Evolutionary conservation across 2,329 filamentous ascomycete genomes (phyloP).

Genomic region (Colletotrichum spinosum): DNA sequence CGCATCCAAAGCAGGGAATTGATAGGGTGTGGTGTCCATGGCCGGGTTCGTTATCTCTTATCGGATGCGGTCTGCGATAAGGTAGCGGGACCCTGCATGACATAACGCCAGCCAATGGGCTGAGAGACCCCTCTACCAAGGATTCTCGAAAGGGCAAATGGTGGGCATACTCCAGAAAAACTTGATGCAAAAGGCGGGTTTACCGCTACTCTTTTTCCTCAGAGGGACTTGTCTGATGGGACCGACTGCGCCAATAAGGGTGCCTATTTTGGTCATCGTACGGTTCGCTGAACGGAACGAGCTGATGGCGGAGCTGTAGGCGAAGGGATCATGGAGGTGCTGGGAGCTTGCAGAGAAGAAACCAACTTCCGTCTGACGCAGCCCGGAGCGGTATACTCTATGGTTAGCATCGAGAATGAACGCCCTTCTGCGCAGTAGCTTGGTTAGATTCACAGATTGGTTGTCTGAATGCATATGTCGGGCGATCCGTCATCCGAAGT

Average conservation of each 20-base stretch:
- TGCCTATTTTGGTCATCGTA: constrained; percentile 24
- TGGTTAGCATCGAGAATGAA: constrained; percentile 28
- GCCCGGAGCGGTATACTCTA: too few species aligned
- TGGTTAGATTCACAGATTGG: constrained; percentile 7
- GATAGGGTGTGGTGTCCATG: constrained; percentile 8
- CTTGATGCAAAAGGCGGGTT: constrained; percentile 21
- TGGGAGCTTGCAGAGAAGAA: constrained; percentile 1
- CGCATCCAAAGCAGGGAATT: constrained; percentile 23
- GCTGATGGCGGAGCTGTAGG: constrained; percentile 10
- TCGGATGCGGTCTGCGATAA: constrained; percentile 30
- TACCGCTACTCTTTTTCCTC: constrained; percentile 21
- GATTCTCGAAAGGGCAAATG: constrained; percentile 9
- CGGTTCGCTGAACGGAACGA: background rate
- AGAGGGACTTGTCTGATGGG: constrained; percentile 2
- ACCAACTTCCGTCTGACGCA: background rate
- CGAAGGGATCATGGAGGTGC: background rate
- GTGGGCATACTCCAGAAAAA: constrained; percentile 28
- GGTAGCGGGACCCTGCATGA: constrained; percentile 31
- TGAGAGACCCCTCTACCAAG: constrained; percentile 17
- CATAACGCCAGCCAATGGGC: constrained; percentile 21
- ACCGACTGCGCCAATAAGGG: constrained; percentile 23
- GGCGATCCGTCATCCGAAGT: constrained; percentile 19
- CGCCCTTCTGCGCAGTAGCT: background rate
- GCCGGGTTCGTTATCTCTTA: constrained; percentile 30
- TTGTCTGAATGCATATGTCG: constrained; percentile 22